These are phyloP conservation scores for Apiotrichum veenhuisii DNA, from an alignment of 1,284 basidiomycete genomes.

Conservation along the genomic window DNA sequence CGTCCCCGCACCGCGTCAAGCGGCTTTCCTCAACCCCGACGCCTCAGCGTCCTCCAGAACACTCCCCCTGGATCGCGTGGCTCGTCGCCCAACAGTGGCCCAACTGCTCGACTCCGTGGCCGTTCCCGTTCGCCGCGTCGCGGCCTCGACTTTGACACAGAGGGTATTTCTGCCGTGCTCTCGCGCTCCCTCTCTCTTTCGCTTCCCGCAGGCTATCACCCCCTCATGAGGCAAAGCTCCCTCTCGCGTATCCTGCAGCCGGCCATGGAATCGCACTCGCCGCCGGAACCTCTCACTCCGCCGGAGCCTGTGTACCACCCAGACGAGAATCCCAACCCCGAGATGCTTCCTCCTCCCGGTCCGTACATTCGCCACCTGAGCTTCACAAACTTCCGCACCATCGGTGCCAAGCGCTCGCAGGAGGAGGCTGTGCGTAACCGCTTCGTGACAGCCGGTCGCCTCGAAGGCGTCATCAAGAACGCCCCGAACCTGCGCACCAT, in stretches of 20 bases:
- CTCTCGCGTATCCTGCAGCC: conserved; percentile 10
- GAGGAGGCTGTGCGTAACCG: conserved; percentile 83
- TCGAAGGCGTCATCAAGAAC: conserved; percentile 82
- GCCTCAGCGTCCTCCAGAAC: conserved; percentile 28
- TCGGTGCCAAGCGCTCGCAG: conserved; percentile 86
- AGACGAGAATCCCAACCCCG: conserved; percentile 29
- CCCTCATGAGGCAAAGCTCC: conserved; percentile 13
- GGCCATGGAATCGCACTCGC: not conserved
- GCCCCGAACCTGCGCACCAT: conserved; percentile 75
- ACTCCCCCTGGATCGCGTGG: conserved; percentile 39
- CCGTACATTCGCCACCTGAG: conserved; percentile 62
- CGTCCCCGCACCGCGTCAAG: not conserved
- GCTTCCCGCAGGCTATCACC: conserved; percentile 10
- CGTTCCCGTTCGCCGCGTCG: conserved; percentile 22
- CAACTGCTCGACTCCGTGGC: conserved; percentile 19
- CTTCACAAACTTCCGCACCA: conserved; percentile 91
- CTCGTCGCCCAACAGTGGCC: conserved; percentile 20
- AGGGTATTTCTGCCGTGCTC: conserved; percentile 35
- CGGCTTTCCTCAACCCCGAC: conserved; percentile 28
- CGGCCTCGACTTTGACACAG: conserved; percentile 30
- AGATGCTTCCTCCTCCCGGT: conserved; percentile 44
- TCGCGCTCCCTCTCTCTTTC: conserved; percentile 28
- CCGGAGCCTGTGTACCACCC: not conserved
- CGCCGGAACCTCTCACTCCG: not conserved
- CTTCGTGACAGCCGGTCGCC: conserved; percentile 85